Evolutionary conservation across 495 filamentous ascomycete genomes (phyloP), one percentile per base, ranked within the genome.

Genomic region (Schizothecium vesticola): DNA sequence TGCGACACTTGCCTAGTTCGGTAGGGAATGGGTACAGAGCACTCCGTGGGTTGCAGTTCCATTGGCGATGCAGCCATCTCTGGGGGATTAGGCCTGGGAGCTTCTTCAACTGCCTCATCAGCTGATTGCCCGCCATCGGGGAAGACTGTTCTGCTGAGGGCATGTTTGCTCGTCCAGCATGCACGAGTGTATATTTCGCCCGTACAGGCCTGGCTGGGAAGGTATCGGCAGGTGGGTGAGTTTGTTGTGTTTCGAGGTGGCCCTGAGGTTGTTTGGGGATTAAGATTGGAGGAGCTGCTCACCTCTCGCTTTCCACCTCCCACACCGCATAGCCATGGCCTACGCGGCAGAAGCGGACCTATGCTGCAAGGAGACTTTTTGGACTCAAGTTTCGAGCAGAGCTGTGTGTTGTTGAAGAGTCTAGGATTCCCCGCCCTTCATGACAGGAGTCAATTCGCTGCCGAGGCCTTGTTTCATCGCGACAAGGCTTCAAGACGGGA

Each of bases 401-500:
- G 19, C 43, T n/a, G 43, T 51, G 43, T n/a, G 43, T 8, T 51
- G 43, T 51, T 8, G 8, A 59, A 59, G 23, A 59, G 58, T 59
- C 58, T 13, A 63, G 61, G 22, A 28, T 65, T 58, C 21, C 43
- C 55, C 26, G n/a, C 23, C 23, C 25, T 61, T 12, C 59, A 21
- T 56, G 59, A 56, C 55, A 10, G 33, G 28, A 28, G 5, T 7
- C 21, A n/a, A n/a, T n/a, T 26, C 55, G 57, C 24, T 71, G 72
- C 70, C 72, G 69, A 73, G 70, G 63, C 23, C 3, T 56, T 31
- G 72, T 73, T 71, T 71, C 60, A 67, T 67, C 31, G 36, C 24
- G 28, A 33, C 23, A 58, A 60, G 59, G 56, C 59, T 66, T 36
- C 59, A 56, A 23, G 28, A 43, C 56, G 19, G 21, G 10, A 26